Evolutionary conservation across 2,329 filamentous ascomycete species (phyloP).

Genomic region (Paecilomyces sp.): DNA sequence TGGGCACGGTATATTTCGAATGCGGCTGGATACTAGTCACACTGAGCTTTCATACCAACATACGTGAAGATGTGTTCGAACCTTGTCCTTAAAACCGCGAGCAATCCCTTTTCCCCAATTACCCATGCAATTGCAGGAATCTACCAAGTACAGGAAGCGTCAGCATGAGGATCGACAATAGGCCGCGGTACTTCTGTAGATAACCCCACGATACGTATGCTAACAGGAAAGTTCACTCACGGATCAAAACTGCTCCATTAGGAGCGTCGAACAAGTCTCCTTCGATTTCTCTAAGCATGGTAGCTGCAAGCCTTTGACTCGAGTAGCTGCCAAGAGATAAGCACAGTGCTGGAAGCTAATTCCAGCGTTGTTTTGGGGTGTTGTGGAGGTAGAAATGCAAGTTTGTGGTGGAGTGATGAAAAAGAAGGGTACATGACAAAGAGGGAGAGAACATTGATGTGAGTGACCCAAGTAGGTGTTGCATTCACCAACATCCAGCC

Average conservation of each 20-base stretch:
- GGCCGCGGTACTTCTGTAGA: background rate
- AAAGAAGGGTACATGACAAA: background rate
- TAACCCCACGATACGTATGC: background rate
- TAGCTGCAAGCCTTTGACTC: background rate
- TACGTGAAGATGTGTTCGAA: conserved; percentile 7
- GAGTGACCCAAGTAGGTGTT: background rate
- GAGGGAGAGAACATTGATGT: background rate
- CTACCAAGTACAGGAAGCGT: conserved; percentile 14
- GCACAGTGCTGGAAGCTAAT: background rate
- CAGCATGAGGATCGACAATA: background rate
- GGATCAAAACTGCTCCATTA: conserved; percentile 44
- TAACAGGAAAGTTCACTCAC: conserved; percentile 17
- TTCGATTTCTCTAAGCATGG: conserved; percentile 21
- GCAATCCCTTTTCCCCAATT: conserved; percentile 56
- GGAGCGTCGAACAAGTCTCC: conserved; percentile 51
- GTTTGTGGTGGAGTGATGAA: background rate
- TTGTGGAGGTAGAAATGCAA: background rate
- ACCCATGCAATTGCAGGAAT: conserved; percentile 54
- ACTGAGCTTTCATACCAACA: background rate
- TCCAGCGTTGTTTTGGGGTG: background rate
- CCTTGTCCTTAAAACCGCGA: conserved; percentile 37
- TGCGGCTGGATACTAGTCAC: conserved; percentile 43
- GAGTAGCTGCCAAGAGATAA: background rate
- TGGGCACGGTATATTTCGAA: conserved; percentile 41
- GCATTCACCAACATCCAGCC: no score